Conservation (phyloP, 2,329 filamentous ascomycete genomes). For the Aspergillus pseudonomiae region DNA sequence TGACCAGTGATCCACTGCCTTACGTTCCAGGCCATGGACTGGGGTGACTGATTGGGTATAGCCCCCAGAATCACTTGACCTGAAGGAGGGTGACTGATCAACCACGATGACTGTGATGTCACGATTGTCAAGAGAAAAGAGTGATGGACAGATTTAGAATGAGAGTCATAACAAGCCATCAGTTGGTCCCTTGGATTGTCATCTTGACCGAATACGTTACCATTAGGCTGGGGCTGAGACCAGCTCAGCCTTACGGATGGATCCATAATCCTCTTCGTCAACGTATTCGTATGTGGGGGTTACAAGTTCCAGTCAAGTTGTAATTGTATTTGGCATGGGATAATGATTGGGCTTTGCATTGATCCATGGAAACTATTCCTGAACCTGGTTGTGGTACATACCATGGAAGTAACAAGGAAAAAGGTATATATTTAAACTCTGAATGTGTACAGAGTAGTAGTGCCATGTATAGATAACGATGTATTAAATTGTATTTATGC, state of each 20-base stretch:
- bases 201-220: not conserved
- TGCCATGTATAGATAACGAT: not conserved
- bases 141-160: not conserved
- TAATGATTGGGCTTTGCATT: not conserved
- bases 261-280: not conserved
- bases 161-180: not conserved
- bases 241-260: constrained; percentile 5
- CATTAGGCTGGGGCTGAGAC: not conserved
- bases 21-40: not conserved
- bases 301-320: not conserved
- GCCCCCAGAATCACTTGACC: not conserved
- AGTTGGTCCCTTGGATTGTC: not conserved
- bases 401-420: not conserved
- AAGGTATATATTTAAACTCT: not conserved
- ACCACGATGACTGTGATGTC: not conserved
- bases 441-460: not conserved
- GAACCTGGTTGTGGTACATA: not conserved
- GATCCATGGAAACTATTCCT: not conserved
- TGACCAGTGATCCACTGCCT: not conserved
- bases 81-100: not conserved
- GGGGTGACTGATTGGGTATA: not conserved
- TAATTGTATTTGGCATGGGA: not conserved
- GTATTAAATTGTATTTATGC: not conserved
- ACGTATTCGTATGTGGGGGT: not conserved
- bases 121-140: not conserved